Conservation (phyloP, 441 rosid species). For the Viola pubescens region DNA sequence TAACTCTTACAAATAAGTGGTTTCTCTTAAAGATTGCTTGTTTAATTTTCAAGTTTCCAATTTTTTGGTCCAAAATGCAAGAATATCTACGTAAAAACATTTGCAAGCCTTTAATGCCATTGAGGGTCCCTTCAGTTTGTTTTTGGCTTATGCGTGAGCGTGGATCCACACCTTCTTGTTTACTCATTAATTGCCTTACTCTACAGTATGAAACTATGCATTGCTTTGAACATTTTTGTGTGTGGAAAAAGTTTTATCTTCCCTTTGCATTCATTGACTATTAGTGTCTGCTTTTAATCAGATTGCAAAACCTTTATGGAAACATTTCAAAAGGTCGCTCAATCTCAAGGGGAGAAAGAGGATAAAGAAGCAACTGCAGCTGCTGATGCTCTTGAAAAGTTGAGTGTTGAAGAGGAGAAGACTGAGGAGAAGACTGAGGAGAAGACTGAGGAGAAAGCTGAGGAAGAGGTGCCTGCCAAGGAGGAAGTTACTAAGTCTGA, state of each 20-base stretch:
- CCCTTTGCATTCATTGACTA: background rate
- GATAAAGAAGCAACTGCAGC: constrained; percentile 65
- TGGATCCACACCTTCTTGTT: too few species aligned
- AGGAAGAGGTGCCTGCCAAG: constrained; percentile 28
- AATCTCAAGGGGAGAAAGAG: constrained; percentile 48
- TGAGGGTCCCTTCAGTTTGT: too few species aligned
- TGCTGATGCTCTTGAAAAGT: constrained; percentile 58
- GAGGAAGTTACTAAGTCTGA: constrained; percentile 30
- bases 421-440: constrained; percentile 37
- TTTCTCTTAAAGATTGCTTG: too few species aligned
- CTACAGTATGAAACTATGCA: too few species aligned
- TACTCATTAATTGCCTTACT: too few species aligned
- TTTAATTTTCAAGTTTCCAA: too few species aligned
- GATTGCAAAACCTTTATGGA: constrained; percentile 84
- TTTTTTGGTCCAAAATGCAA: too few species aligned
- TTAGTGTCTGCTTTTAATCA: constrained; percentile 15
- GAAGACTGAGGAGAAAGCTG: constrained; percentile 35
- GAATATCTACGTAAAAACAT: too few species aligned
- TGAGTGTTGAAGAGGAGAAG: constrained; percentile 55
- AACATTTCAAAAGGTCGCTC: constrained; percentile 57
- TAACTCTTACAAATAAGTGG: too few species aligned
- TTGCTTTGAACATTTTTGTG: too few species aligned
- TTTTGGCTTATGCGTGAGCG: too few species aligned
- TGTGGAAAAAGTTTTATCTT: background rate
- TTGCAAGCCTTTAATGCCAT: too few species aligned